Base-by-base conservation (phyloP, 2,329 filamentous ascomycete genomes). In the Stagonosporopsis rhizophila region DNA sequence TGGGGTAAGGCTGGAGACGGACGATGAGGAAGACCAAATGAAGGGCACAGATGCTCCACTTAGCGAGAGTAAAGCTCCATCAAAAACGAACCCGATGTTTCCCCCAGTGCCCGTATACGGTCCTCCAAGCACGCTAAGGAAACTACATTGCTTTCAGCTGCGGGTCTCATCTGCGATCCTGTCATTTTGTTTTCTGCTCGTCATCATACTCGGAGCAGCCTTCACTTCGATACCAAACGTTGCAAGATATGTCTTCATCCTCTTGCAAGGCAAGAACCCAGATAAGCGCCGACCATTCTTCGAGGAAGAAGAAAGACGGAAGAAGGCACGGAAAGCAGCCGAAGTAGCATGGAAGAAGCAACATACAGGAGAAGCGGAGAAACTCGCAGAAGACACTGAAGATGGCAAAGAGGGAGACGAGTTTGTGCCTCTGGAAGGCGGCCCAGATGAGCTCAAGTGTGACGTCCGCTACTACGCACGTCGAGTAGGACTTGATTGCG, bases 391-490 rank as follows among this genome's bases (percentile, higher is more conserved):
- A 20, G 62, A 64, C 8, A 77, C 72, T 27, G 83, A 85, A 20
- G 62, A 70, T 44, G 56, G 61, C 2, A 58, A 52, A 32, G 68
- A 67, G 65, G 76, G 77, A 11, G 81, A 85, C 8, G 84, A 86
- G n/a, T 96, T 85, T 63, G 76, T 86, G 1, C 90, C 91, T 0
- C 86, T 89, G 2, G 92, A 95, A 76, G 92, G 92, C 15, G 92
- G 92, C 0, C 85, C 83, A 6, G 94, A 97, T 73, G 88, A 85
- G 3, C 79, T 97, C 7, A 77, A 90, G 7, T 91, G 90, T 68
- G 90, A 97, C 66, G 85, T 93, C 19, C 83, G 84, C 2, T 95
- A 97, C 72, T 97, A 98, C 71, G 93, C 94, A 1, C 84, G 91
- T 19, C 83, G 93, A 12, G 92, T 96, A 14, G 94, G 94, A 0